phyloP scores from a whole-genome alignment of 352 stramenopile genomes.

The Pythium plurisporium region DNA sequence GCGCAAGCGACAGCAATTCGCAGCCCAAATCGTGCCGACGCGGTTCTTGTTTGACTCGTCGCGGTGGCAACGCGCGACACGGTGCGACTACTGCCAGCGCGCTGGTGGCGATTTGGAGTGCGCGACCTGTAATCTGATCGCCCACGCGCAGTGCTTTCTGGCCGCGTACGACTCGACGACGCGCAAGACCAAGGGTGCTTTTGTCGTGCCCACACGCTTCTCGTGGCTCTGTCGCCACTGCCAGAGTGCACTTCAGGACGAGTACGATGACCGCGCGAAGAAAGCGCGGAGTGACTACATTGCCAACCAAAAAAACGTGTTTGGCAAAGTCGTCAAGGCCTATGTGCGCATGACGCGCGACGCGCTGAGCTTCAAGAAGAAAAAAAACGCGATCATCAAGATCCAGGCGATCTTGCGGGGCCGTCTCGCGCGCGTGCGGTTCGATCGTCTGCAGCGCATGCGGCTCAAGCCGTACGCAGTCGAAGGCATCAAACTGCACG shows the following conservation, averaged over 20 bases:
- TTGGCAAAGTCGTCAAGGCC: conserved; percentile 46
- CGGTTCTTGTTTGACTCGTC: conserved; percentile 50
- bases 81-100: conserved; percentile 64
- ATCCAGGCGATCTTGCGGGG: conserved; percentile 56
- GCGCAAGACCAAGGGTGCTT: conserved; percentile 46
- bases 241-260: conserved; percentile 36
- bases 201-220: conserved; percentile 49
- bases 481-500: conserved; percentile 30
- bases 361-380: conserved; percentile 45
- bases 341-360: conserved; percentile 71
- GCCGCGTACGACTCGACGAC: conserved; percentile 27
- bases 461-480: conserved; percentile 56
- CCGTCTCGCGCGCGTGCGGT: conserved; percentile 41
- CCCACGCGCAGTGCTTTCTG: conserved; percentile 55
- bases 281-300: conserved; percentile 33
- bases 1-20: conserved; percentile 13
- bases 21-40: conserved; percentile 28
- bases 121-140: conserved; percentile 59
- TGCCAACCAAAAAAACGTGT: conserved; percentile 41
- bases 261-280: conserved; percentile 57
- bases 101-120: conserved; percentile 62
- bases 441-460: conserved; percentile 43
- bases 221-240: conserved; percentile 60
- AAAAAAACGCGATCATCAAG: conserved; percentile 48
- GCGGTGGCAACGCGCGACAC: conserved; percentile 29